Percentiles rank a stretch among this genome's conserved stretches.
Conservation (phyloP, 805 yeast genomes). For the Myxozyma neglecta region DNA sequence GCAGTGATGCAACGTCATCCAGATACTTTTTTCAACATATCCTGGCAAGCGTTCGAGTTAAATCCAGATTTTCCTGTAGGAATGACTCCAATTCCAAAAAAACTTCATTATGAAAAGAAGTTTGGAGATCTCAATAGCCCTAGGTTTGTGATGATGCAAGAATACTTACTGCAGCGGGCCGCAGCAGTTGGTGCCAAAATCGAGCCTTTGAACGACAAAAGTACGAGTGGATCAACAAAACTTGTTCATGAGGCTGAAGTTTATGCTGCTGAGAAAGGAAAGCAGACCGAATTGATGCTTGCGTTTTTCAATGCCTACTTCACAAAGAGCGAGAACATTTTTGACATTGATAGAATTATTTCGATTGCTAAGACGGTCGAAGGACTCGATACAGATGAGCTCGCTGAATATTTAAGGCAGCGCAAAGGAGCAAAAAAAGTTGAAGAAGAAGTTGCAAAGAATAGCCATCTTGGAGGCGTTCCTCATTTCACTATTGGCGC, state of each 20-base stretch:
- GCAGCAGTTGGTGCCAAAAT: conserved; percentile 13
- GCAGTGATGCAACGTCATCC: conserved; percentile 12
- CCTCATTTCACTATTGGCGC: conserved; percentile 21
- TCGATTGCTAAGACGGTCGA: conserved; percentile 14
- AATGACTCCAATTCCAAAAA: conserved; percentile 9
- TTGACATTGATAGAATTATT: conserved; percentile 7
- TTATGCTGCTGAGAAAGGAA: conserved; percentile 16
- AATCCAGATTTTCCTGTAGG: conserved; percentile 4
- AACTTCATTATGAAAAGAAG: neutral
- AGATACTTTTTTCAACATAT: conserved; percentile 4
- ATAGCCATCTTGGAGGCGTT: conserved; percentile 21
- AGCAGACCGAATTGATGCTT: conserved; percentile 22
- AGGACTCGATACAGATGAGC: conserved; percentile 19
- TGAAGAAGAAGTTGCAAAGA: conserved; percentile 11
- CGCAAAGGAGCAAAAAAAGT: conserved; percentile 10
- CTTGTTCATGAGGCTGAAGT: conserved; percentile 20
- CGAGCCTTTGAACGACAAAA: neutral
- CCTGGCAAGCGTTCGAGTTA: conserved; percentile 28
- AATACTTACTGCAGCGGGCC: conserved; percentile 11
- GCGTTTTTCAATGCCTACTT: conserved; percentile 28
- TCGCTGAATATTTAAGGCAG: conserved; percentile 8
- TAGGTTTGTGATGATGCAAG: conserved; percentile 9
- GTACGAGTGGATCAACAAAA: conserved; percentile 17
- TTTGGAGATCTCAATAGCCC: conserved; percentile 13
- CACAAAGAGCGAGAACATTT: conserved; percentile 13